Evolutionary conservation across 352 stramenopile species (phyloP), one percentile per base, ranked within the genome.

Genomic region (Phytopythium kandeliae): DNA sequence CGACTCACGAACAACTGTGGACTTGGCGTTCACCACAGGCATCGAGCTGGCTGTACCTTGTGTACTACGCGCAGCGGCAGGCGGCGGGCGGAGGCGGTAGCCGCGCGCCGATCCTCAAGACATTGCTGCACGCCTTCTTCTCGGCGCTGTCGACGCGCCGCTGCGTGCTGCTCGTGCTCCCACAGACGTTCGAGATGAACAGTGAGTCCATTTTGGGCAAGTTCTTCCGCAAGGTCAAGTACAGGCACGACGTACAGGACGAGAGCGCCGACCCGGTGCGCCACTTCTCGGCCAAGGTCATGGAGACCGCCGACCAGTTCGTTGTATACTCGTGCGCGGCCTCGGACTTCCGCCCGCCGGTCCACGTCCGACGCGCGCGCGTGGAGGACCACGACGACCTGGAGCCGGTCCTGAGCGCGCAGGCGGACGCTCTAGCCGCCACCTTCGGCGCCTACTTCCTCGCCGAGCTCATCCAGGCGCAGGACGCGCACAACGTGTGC

Each of bases 361-460:
- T 89, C 0, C 68, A 79, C 52, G 67, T 92, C 12, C 75, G 79
- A 17, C 74, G 72, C 9, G 82, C 82, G 0, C 72, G 80, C 35
- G 79, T 92, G 12, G 82, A 92, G 67, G 82, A 92, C 58, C 80
- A 91, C 43, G 82, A 92, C 42, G 82, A 92, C 49, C 60, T 92
- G 4, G 73, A 85, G 26, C 79, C 78, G 16, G 86, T 92, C 47
- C 56, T 92, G 4, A 67, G 61, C 17, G 45, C 57, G 11, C 82
- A 92, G 53, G 80, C 74, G 45, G 69, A 86, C 47, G 53, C 67
- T 4, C 69, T 97, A 9, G 64, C 74, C 12, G 64, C 69, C 11
- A 65, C 76, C 1, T 97, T 96, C 50, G 91, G 91, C 13, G 78
- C 96, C n/a, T 97, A 92, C 58, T 97, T 97, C 56, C 63, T 97